phyloP scores from a whole-genome alignment of 139 green algal species.

The Nannochloris sp. region DNA sequence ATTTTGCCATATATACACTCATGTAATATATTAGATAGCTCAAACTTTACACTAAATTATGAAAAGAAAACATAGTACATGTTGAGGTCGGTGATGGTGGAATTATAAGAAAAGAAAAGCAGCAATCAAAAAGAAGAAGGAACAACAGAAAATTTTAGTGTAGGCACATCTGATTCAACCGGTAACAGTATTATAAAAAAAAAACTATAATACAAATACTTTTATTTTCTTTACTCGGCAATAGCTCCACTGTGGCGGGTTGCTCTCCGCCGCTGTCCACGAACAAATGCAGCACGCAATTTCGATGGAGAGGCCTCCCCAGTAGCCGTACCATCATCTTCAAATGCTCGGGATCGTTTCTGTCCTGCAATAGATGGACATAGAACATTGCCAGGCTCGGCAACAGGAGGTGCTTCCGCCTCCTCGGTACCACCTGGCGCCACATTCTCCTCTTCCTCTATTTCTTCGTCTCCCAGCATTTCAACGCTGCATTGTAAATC shows the following conservation, averaged over 20 bases:
- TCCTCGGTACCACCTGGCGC: neutral
- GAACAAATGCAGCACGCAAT: slow-evolving; percentile 1
- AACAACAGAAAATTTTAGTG: no score
- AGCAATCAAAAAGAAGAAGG: neutral
- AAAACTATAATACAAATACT: neutral
- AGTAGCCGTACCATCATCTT: neutral
- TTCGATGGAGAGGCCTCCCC: neutral
- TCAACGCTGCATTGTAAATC: neutral
- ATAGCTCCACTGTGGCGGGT: neutral
- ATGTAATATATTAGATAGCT: neutral
- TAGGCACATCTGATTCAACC: no score
- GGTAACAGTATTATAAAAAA: no score
- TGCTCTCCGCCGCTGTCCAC: neutral
- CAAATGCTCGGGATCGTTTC: neutral
- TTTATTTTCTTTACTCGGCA: neutral
- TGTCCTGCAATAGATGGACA: neutral
- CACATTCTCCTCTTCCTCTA: neutral
- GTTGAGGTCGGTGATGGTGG: neutral
- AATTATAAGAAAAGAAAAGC: neutral
- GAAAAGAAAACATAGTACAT: neutral
- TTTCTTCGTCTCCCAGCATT: neutral
- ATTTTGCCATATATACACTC: neutral
- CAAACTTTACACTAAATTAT: neutral
- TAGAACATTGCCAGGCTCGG: neutral
- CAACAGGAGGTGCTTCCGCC: neutral